Conservation (phyloP, 1,284 basidiomycete genomes). For the Marasmius oreades region DNA sequence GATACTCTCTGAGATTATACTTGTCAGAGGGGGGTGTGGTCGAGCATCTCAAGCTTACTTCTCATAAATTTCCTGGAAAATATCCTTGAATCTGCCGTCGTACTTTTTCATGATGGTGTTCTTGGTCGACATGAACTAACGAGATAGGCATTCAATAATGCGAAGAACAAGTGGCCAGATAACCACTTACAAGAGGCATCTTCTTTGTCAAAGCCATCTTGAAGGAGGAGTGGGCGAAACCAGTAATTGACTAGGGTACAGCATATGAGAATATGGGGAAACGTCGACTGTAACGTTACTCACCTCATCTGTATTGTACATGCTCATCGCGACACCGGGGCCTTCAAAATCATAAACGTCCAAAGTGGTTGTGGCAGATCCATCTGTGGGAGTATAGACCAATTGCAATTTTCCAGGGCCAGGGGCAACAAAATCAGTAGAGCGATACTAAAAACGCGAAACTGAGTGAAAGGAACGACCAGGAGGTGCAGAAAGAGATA, state of each 20-base stretch:
- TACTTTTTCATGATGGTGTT: slow-evolving; percentile 97
- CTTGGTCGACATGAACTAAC: slow-evolving; percentile 93
- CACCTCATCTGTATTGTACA: slow-evolving; percentile 96
- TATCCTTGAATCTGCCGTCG: slow-evolving; percentile 98
- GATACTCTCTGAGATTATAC: slow-evolving; percentile 63
- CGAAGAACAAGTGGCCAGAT: slow-evolving; percentile 5
- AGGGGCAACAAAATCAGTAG: slow-evolving; percentile 86
- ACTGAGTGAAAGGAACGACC: slow-evolving; percentile 8
- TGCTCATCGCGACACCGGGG: slow-evolving; percentile 84
- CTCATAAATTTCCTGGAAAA: slow-evolving; percentile 95
- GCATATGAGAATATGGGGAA: slow-evolving; percentile 9
- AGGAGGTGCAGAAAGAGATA: slow-evolving; percentile 3
- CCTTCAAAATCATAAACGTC: slow-evolving; percentile 91
- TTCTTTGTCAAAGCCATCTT: slow-evolving; percentile 98
- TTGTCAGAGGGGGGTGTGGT: not conserved
- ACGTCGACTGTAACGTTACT: not conserved
- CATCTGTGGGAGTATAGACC: slow-evolving; percentile 78
- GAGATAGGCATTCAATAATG: not conserved
- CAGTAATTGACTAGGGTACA: slow-evolving; percentile 73
- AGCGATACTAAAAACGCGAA: slow-evolving; percentile 61
- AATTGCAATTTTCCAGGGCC: slow-evolving; percentile 90
- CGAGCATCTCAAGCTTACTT: slow-evolving; percentile 33
- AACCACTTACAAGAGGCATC: slow-evolving; percentile 70
- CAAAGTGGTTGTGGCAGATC: slow-evolving; percentile 59
- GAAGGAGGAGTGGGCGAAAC: slow-evolving; percentile 97